Conservation (phyloP, 2,329 filamentous ascomycete genomes). For the Aspergillus persii region DNA sequence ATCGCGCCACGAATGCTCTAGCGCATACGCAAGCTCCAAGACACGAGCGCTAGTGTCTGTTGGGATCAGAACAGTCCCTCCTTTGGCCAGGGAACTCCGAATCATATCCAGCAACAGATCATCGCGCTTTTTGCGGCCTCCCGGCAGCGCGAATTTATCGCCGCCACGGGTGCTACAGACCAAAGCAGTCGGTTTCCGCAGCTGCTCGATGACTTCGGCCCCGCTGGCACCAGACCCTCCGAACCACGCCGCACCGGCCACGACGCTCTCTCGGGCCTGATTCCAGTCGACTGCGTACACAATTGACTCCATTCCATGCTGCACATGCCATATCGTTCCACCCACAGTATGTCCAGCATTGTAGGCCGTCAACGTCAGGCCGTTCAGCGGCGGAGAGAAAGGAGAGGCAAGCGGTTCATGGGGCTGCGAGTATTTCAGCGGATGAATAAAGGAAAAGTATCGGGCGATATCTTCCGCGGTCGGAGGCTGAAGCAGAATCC, state of each 20-base stretch:
- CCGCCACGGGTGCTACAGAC: conserved; percentile 87
- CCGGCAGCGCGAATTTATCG: conserved; percentile 66
- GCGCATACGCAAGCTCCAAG: conserved; percentile 82
- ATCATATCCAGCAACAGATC: conserved; percentile 82
- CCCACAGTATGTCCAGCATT: conserved; percentile 94
- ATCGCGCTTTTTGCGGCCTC: conserved; percentile 77
- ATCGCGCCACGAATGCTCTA: conserved; percentile 87
- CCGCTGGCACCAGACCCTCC: conserved; percentile 76
- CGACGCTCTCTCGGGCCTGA: conserved; percentile 91
- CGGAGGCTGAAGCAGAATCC: conserved; percentile 65
- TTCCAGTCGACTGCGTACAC: conserved; percentile 99
- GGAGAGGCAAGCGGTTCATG: conserved; percentile 85
- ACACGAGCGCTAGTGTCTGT: conserved; percentile 95
- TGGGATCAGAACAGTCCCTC: conserved; percentile 88
- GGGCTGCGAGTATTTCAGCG: conserved; percentile 94
- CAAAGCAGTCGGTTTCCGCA: conserved; percentile 88
- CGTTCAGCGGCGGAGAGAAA: conserved; percentile 84
- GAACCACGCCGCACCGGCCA: conserved; percentile 90
- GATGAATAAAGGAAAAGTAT: conserved; percentile 87
- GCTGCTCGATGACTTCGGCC: conserved; percentile 86
- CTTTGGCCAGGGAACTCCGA: conserved; percentile 70
- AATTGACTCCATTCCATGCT: conserved; percentile 93
- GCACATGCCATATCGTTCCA: conserved; percentile 98
- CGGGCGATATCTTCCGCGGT: conserved; percentile 83
- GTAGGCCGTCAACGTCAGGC: conserved; percentile 92